phyloP scores from a whole-genome alignment of 306 rosid genomes.

The Trifolium dubium region DNA sequence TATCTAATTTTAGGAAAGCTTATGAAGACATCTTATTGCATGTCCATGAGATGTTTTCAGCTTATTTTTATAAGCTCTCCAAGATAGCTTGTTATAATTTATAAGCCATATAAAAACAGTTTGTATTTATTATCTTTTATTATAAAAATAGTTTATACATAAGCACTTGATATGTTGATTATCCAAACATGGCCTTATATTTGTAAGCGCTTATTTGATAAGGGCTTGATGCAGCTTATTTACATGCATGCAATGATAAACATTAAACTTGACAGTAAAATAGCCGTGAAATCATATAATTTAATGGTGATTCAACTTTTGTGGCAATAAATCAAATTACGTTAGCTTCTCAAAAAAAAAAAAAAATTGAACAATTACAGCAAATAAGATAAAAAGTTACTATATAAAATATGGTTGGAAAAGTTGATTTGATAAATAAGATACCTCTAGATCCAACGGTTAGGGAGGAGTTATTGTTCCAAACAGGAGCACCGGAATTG shows the following conservation, averaged over 20 bases:
- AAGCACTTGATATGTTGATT: background rate
- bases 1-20: background rate
- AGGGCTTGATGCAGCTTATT: background rate
- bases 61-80: background rate
- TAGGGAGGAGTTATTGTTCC: constrained; percentile 75
- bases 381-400: background rate
- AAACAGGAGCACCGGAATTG: constrained; percentile 85
- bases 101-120: too few relatives aligned
- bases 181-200: background rate
- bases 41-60: background rate
- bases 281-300: background rate
- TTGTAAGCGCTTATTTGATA: background rate
- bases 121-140: background rate
- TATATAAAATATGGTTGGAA: background rate
- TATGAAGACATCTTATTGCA: background rate
- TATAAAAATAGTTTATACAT: background rate
- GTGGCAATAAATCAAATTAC: background rate
- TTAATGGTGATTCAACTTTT: background rate
- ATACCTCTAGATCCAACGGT: constrained; percentile 81
- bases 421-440: background rate
- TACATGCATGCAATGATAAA: background rate
- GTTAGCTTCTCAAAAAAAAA: too few relatives aligned
- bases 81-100: too few relatives aligned
- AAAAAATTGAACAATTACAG: background rate
- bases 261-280: background rate